A percentile compares a stretch with the other conserved stretches of the same genome.
These are phyloP conservation scores for Saksenaea oblongispora DNA, from an alignment of 371 early-diverging fungal species.

Conservation along the genomic window DNA sequence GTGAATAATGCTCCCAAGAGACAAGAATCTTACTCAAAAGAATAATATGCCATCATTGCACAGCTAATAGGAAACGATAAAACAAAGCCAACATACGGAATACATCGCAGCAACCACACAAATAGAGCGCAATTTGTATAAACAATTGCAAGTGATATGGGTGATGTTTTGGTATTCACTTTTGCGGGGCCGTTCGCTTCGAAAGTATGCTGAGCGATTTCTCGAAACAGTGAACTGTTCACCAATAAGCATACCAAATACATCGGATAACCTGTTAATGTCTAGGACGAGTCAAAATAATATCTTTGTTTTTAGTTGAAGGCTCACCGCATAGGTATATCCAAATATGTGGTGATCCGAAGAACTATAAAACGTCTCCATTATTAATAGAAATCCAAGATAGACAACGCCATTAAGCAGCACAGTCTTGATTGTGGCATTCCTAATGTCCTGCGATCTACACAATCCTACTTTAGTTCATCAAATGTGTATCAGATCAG, in stretches of 20 bases:
- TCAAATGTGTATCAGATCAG: not conserved
- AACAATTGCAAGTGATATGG: constrained; percentile 37
- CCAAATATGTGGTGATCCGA: constrained; percentile 40
- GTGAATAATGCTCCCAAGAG: not conserved
- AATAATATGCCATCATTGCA: constrained; percentile 50
- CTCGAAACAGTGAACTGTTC: constrained; percentile 39
- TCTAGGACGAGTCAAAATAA: constrained; percentile 14
- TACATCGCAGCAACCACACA: constrained; percentile 22
- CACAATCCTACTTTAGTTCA: not conserved
- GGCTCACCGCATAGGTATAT: constrained; percentile 40
- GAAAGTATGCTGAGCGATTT: constrained; percentile 29
- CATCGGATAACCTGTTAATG: constrained; percentile 51
- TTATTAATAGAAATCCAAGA: constrained; percentile 31
- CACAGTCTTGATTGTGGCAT: constrained; percentile 32
- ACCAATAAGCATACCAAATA: constrained; percentile 42
- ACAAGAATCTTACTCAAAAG: constrained; percentile 46
- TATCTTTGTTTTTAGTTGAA: not conserved
- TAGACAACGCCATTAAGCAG: constrained; percentile 40
- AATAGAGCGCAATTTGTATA: constrained; percentile 45
- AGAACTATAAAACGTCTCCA: constrained; percentile 34
- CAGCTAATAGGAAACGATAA: constrained; percentile 44
- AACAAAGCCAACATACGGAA: constrained; percentile 39
- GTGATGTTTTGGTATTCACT: constrained; percentile 19
- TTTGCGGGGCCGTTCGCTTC: constrained; percentile 1
- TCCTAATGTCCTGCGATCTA: constrained; percentile 39